Conservation (phyloP, 805 yeast genomes). For the Monosporozyma servazzii region DNA sequence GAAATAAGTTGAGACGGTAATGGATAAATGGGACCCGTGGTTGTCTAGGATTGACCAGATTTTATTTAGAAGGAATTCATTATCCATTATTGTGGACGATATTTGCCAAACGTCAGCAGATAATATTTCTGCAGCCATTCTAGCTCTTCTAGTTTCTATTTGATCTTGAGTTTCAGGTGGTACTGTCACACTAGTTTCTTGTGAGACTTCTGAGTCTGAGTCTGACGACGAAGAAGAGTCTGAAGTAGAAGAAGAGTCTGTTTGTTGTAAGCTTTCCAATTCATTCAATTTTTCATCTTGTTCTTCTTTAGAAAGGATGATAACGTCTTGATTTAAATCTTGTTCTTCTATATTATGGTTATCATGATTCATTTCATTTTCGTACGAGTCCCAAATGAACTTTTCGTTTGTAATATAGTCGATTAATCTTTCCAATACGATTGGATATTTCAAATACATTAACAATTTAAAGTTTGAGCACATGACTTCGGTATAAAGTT, state of each 20-base stretch:
- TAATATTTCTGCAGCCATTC: slow-evolving; percentile 77
- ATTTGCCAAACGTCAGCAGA: slow-evolving; percentile 90
- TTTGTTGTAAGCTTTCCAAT: not conserved
- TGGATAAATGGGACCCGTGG: slow-evolving; percentile 53
- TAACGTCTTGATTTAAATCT: slow-evolving; percentile 5
- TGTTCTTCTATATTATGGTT: not conserved
- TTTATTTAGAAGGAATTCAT: slow-evolving; percentile 49
- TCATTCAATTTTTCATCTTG: slow-evolving; percentile 1
- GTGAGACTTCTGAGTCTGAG: slow-evolving; percentile 19
- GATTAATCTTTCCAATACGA: slow-evolving; percentile 57
- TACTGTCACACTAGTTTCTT: slow-evolving; percentile 27
- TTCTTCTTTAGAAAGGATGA: not conserved
- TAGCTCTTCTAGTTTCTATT: slow-evolving; percentile 39
- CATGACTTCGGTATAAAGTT: slow-evolving; percentile 59
- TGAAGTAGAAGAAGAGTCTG: too few species aligned
- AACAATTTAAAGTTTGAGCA: slow-evolving; percentile 65
- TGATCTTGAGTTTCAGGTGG: slow-evolving; percentile 34
- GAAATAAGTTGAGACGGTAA: slow-evolving; percentile 73
- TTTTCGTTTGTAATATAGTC: slow-evolving; percentile 47
- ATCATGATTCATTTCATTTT: slow-evolving; percentile 1
- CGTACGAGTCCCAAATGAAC: slow-evolving; percentile 19
- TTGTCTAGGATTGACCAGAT: slow-evolving; percentile 71
- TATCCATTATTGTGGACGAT: slow-evolving; percentile 81
- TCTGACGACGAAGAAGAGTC: not conserved
- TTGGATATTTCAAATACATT: slow-evolving; percentile 74